Conservation (phyloP, 441 rosid species). For the Pelargonium citronellum region DNA sequence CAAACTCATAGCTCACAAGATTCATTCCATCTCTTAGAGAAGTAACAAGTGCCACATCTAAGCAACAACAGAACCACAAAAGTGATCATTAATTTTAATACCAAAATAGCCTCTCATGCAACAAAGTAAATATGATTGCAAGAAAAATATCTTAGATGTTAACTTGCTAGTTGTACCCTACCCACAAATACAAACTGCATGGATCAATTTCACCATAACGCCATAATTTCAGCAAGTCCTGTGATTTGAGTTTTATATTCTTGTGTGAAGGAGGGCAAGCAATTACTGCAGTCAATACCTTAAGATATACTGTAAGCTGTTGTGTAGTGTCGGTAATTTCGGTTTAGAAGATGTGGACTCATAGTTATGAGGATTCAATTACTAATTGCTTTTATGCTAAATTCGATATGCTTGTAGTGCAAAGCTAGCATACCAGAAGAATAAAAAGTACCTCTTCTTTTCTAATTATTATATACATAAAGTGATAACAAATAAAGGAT, state of each 20-base stretch:
- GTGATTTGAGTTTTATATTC: background rate
- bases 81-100: background rate
- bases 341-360: no score
- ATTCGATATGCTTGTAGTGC: background rate
- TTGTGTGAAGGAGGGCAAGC: background rate
- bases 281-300: background rate
- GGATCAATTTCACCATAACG: background rate
- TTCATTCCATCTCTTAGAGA: constrained; percentile 99
- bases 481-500: background rate
- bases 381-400: background rate
- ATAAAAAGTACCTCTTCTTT: background rate
- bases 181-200: background rate
- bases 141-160: background rate
- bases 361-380: no score
- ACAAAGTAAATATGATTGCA: background rate
- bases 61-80: constrained; percentile 7
- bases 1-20: constrained; percentile 98
- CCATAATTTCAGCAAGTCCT: background rate
- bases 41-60: constrained; percentile 97
- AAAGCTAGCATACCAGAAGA: background rate
- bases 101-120: background rate
- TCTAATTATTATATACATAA: background rate
- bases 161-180: background rate
- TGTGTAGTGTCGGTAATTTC: background rate
- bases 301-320: background rate